These are phyloP conservation scores for Groenewaldozyma salmanticensis DNA, from an alignment of 805 yeast genomes.

Conservation along the genomic window DNA sequence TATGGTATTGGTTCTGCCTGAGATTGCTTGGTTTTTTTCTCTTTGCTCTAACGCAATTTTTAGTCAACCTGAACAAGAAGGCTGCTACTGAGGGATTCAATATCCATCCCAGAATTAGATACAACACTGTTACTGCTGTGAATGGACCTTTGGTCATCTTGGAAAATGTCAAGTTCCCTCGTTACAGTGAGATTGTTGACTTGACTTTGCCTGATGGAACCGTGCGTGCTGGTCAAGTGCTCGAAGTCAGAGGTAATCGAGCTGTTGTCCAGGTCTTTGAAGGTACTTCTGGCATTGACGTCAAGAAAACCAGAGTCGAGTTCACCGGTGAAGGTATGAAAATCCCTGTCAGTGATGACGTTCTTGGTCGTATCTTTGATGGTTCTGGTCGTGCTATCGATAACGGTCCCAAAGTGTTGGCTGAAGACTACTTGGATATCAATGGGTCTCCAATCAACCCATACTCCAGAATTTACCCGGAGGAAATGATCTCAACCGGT, in stretches of 20 bases:
- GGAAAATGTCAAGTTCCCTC: constrained; percentile 78
- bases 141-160: constrained; percentile 95
- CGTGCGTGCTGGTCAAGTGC: constrained; percentile 91
- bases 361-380: constrained; percentile 95
- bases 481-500: constrained; percentile 99
- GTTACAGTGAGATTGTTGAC: constrained; percentile 94
- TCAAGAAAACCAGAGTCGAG: constrained; percentile 93
- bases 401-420: constrained; percentile 96
- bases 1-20: background rate
- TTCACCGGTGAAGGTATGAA: constrained; percentile 92
- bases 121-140: constrained; percentile 96
- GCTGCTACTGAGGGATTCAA: constrained; percentile 90
- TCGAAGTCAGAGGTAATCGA: constrained; percentile 93
- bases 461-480: constrained; percentile 96
- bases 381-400: constrained; percentile 99
- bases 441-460: constrained; percentile 99
- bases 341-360: constrained; percentile 93
- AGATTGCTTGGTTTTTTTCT: background rate
- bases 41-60: background rate
- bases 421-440: constrained; percentile 96
- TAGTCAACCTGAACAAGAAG: constrained; percentile 66
- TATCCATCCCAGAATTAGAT: constrained; percentile 81
- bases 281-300: constrained; percentile 98
- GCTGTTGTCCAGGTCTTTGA: constrained; percentile 99
- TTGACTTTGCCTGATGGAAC: constrained; percentile 95